These are phyloP conservation scores for Grammothele lineata DNA, from an alignment of 768 basidiomycete species.

Conservation along the genomic window DNA sequence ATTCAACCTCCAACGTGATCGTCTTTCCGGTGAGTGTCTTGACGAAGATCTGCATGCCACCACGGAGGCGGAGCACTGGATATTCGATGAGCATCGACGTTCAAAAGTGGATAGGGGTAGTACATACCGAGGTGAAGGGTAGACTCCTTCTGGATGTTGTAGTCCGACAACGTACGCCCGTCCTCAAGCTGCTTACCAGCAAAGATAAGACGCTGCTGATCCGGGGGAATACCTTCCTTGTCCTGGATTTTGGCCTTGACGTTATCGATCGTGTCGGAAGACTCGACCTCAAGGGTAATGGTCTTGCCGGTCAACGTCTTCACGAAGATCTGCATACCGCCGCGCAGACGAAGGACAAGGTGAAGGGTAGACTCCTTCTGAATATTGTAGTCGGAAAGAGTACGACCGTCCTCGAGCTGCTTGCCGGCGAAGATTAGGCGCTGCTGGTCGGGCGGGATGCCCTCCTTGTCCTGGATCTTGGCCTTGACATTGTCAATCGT, in stretches of 20 bases:
- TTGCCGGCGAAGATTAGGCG: slow-evolving; percentile 97
- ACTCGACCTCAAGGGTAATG: slow-evolving; percentile 87
- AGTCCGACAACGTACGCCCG: slow-evolving; percentile 85
- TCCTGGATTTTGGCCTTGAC: slow-evolving; percentile 93
- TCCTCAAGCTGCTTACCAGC: slow-evolving; percentile 93
- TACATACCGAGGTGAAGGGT: slow-evolving; percentile 58
- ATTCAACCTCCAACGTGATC: slow-evolving; percentile 91
- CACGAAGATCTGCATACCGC: slow-evolving; percentile 84
- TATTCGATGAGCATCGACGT: background rate
- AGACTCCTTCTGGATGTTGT: slow-evolving; percentile 89
- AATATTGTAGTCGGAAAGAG: slow-evolving; percentile 86
- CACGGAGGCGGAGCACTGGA: slow-evolving; percentile 76
- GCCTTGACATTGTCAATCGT: slow-evolving; percentile 78
- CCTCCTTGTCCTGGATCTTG: slow-evolving; percentile 86
- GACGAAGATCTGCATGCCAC: slow-evolving; percentile 90
- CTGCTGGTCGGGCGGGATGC: slow-evolving; percentile 84
- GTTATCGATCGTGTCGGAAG: slow-evolving; percentile 83
- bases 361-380: slow-evolving; percentile 96
- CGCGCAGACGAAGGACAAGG: slow-evolving; percentile 85
- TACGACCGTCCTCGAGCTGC: slow-evolving; percentile 92
- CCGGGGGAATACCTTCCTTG: slow-evolving; percentile 86
- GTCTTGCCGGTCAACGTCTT: slow-evolving; percentile 88
- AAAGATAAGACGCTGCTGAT: slow-evolving; percentile 88
- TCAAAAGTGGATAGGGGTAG: background rate
- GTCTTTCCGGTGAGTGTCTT: slow-evolving; percentile 90